Conservation (phyloP, 208 protist species). For the Leishmania amazonensis region DNA sequence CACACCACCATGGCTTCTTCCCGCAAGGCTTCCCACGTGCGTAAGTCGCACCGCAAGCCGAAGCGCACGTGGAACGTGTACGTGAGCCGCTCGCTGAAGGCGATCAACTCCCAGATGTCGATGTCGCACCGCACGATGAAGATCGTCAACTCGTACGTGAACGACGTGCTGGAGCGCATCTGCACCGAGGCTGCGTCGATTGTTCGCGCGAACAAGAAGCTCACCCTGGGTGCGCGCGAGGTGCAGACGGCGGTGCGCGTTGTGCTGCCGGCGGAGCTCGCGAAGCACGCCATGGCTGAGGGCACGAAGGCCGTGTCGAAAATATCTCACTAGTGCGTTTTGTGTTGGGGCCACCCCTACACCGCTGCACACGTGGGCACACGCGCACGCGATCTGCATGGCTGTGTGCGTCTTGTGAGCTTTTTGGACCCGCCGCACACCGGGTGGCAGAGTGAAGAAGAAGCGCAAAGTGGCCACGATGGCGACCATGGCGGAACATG, state of each 20-base stretch:
- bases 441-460: too few relatives aligned
- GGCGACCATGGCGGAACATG: too few relatives aligned
- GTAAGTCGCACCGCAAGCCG: constrained; percentile 65
- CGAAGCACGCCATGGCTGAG: constrained; percentile 99
- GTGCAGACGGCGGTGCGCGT: constrained; percentile 97
- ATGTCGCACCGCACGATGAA: constrained; percentile 96
- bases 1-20: not conserved
- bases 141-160: constrained; percentile 98
- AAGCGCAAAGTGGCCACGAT: too few relatives aligned
- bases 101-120: constrained; percentile 96
- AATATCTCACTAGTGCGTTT: too few relatives aligned
- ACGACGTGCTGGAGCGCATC: constrained; percentile 98
- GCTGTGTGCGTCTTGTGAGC: too few relatives aligned
- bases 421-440: too few relatives aligned
- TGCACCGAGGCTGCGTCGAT: constrained; percentile 93
- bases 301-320: constrained; percentile 97
- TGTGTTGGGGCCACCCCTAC: too few relatives aligned
- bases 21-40: not conserved
- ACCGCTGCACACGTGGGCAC: too few relatives aligned
- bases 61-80: constrained; percentile 89
- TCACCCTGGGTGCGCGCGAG: constrained; percentile 95
- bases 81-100: constrained; percentile 94
- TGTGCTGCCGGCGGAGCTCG: constrained; percentile 97
- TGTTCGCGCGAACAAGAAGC: constrained; percentile 95
- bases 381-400: too few relatives aligned